Evolutionary conservation across 495 filamentous ascomycete species (phyloP), one percentile per base, ranked within the genome.

Genomic region (Oidiodendron maius): DNA sequence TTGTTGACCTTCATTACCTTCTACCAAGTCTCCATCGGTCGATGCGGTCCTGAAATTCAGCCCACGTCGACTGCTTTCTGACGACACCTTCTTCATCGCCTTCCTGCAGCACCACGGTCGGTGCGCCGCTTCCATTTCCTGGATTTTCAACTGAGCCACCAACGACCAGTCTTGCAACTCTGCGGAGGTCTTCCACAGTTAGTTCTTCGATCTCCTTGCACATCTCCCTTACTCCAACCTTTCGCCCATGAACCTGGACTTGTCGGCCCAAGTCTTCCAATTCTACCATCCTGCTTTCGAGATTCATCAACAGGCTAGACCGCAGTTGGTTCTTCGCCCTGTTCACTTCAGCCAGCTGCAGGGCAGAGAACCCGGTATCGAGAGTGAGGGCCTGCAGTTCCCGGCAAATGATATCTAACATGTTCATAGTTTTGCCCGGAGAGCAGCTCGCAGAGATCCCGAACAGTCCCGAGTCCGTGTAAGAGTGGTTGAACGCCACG

Each of bases 241-340:
- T 96, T 42, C 82, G 75, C 9, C 90, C 91, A 62, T 96, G 89
- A 11, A 96, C 89, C 66, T 97, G 94, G 8, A 99, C 88, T 66
- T 97, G 93, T 50, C 93, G 74, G 30, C 94, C 93, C 4, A 99
- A 75, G 66, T 99, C 93, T 71, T 99, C 93, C n/a, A 99, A 71
- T 66, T 96, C 94, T 11, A 97, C 89, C 93, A 97, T 96, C 35
- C 94, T 79, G 50, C 81, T 87, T 71, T 99, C 93, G 0, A 99
- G 77, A 68, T 99, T 99, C 94, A 99, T 97, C 32, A 99, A 77
- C 20, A 99, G 71, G 34, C 83, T 86, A 11, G 84, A 89, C 28
- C 89, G 77, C 26, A 99, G 81, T 71, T 97, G 94, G 61, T 99
- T 99, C 78, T 99, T 99, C 10, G 93, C 93, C n/a, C 93, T 81